Evolutionary conservation across 441 rosid genomes (phyloP).

Genomic region (Eutrema salsugineum): DNA sequence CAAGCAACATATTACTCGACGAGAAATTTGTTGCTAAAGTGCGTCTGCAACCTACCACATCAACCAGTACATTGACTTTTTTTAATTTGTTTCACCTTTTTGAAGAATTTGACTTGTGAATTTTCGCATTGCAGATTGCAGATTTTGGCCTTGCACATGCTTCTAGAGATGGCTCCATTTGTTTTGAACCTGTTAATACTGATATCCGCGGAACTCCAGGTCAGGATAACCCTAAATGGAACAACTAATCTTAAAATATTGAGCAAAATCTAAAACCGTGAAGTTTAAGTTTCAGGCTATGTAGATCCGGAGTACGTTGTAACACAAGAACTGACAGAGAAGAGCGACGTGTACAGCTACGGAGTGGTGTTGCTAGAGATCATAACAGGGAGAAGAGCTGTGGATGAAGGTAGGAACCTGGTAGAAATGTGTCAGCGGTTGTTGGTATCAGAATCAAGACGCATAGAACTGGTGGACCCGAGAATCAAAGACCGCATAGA

Average conservation of each 20-base stretch:
- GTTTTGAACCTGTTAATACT: slow-evolving; percentile 83
- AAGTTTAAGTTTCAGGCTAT: slow-evolving; percentile 58
- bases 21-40: slow-evolving; percentile 93
- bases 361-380: slow-evolving; percentile 92
- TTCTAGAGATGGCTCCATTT: slow-evolving; percentile 83
- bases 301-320: slow-evolving; percentile 93
- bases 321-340: slow-evolving; percentile 77
- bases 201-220: slow-evolving; percentile 98
- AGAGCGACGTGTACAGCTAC: slow-evolving; percentile 92
- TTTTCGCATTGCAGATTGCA: slow-evolving; percentile 61
- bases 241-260: not conserved
- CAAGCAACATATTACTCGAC: slow-evolving; percentile 90
- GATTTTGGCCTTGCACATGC: slow-evolving; percentile 97
- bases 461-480: slow-evolving; percentile 66
- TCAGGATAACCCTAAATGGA: slow-evolving; percentile 30
- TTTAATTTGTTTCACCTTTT: not conserved
- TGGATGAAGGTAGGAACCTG: slow-evolving; percentile 72
- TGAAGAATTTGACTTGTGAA: not conserved
- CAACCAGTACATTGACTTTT: not conserved
- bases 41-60: slow-evolving; percentile 6
- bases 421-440: slow-evolving; percentile 67
- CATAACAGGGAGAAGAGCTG: slow-evolving; percentile 70
- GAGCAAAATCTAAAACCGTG: not conserved
- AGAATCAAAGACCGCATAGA: slow-evolving; percentile 54
- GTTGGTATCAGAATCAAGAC: slow-evolving; percentile 56